phyloP scores from a whole-genome alignment of 495 filamentous ascomycete species.

The Aspergillus saccharolyticus region DNA sequence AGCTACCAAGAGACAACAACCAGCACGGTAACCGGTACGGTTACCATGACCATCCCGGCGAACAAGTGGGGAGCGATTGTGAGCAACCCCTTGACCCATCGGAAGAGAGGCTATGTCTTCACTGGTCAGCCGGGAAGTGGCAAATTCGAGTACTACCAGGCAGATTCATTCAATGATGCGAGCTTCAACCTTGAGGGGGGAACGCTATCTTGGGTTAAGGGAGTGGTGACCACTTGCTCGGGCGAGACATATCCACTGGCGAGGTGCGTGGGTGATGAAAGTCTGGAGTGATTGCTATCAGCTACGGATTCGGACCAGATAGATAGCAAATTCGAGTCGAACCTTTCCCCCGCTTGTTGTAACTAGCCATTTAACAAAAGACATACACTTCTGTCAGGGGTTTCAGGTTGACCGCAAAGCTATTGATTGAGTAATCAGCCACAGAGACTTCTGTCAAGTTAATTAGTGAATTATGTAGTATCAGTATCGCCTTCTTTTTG shows the following conservation, averaged over 20 bases:
- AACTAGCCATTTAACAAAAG: too few relatives aligned
- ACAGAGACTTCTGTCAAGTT: too few relatives aligned
- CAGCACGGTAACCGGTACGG: constrained; percentile 14
- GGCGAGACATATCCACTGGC: constrained; percentile 12
- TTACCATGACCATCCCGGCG: constrained; percentile 17
- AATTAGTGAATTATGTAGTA: too few relatives aligned
- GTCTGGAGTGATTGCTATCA: constrained; percentile 10
- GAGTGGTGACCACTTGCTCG: constrained; percentile 16
- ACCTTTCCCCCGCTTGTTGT: too few relatives aligned
- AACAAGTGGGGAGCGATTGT: constrained; percentile 17
- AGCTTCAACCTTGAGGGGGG: constrained; percentile 1
- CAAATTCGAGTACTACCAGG: constrained; percentile 13
- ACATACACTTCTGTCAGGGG: too few relatives aligned
- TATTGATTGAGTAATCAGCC: too few relatives aligned
- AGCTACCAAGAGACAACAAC: constrained; percentile 7
- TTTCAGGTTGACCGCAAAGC: too few relatives aligned
- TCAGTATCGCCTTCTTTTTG: too few relatives aligned
- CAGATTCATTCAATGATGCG: constrained; percentile 13
- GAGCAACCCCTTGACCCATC: constrained; percentile 15
- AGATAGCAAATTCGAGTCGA: too few relatives aligned
- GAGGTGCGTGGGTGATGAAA: constrained; percentile 9
- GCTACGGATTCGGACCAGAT: too few relatives aligned
- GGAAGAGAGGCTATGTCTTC: constrained; percentile 13
- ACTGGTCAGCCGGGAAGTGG: constrained; percentile 10
- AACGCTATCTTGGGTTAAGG: constrained; percentile 13